Conservation (phyloP, 2,329 filamentous ascomycete genomes). For the Elsinoe australis region DNA sequence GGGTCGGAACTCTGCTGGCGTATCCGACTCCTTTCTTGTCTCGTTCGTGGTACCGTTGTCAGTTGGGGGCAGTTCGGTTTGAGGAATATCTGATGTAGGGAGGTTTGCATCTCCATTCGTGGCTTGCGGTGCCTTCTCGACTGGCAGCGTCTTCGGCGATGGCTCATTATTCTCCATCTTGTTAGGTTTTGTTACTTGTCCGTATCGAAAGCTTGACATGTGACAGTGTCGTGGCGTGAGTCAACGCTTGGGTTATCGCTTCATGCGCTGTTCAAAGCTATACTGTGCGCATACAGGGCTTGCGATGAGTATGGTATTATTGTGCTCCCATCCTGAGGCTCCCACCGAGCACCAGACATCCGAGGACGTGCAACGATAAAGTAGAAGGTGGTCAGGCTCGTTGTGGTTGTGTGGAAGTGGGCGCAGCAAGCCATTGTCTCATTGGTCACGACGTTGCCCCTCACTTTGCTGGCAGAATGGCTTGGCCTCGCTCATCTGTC, state of each 20-base stretch:
- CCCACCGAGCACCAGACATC: no score
- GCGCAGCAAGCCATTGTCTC: conserved; percentile 10
- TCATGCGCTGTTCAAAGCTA: neutral
- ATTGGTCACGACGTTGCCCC: conserved; percentile 11
- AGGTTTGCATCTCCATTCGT: neutral
- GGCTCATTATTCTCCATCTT: conserved; percentile 5
- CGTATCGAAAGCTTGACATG: neutral
- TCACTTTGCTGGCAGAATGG: neutral
- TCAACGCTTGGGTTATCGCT: neutral
- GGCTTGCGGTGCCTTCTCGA: conserved; percentile 3
- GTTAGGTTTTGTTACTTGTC: neutral
- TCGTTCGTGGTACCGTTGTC: neutral
- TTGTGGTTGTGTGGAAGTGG: neutral
- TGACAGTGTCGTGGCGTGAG: neutral
- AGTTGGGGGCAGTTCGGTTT: conserved; percentile 2
- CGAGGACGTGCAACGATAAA: neutral
- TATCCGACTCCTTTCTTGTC: neutral
- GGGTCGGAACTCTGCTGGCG: neutral
- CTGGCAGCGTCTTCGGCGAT: conserved; percentile 7
- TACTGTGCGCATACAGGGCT: no score
- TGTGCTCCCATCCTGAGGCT: no score
- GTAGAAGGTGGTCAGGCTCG: conserved; percentile 1
- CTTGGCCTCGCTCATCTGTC: neutral
- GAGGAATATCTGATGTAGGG: conserved; percentile 3
- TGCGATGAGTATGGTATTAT: no score